Conservation (phyloP, 2,329 filamentous ascomycete species). For the Pseudopithomyces maydicus region DNA sequence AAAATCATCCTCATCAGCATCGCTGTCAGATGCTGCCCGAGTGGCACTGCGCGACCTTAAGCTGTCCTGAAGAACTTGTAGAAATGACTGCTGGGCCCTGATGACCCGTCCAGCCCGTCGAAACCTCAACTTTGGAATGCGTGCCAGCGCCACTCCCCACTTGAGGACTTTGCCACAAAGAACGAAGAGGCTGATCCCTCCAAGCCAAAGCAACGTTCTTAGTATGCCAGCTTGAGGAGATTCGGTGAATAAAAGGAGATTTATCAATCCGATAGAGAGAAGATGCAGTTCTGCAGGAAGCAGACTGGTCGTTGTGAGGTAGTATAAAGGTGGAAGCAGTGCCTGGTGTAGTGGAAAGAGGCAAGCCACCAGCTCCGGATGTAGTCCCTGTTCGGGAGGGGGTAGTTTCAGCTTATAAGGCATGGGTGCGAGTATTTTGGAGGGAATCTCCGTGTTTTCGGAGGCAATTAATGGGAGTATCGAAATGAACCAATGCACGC, state of each 20-base stretch:
- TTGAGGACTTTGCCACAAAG: constrained; percentile 74
- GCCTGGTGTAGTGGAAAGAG: constrained; percentile 85
- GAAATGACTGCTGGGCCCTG: constrained; percentile 49
- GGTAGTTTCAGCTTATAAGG: constrained; percentile 43
- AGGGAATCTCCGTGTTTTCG: constrained; percentile 49
- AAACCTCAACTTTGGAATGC: constrained; percentile 92
- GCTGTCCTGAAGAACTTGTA: constrained; percentile 47
- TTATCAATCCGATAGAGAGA: constrained; percentile 80
- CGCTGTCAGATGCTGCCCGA: constrained; percentile 43
- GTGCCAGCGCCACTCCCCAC: constrained; percentile 83
- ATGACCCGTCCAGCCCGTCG: constrained; percentile 59
- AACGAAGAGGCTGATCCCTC: constrained; percentile 77
- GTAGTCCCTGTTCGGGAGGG: constrained; percentile 43
- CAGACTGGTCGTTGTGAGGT: constrained; percentile 86
- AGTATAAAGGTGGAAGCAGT: constrained; percentile 73
- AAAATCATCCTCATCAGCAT: constrained; percentile 53
- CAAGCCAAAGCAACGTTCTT: constrained; percentile 52
- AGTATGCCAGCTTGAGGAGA: constrained; percentile 61
- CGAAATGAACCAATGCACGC: constrained; percentile 79
- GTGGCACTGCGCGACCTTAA: constrained; percentile 31
- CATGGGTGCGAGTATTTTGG: constrained; percentile 36
- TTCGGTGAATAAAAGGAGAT: constrained; percentile 74
- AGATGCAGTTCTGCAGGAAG: constrained; percentile 86
- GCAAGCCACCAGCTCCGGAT: constrained; percentile 64
- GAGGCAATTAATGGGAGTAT: constrained; percentile 68